Evolutionary conservation across 2,329 filamentous ascomycete genomes (phyloP), one percentile per base, ranked within the genome.

Genomic region (Fusarium fracticaudum): DNA sequence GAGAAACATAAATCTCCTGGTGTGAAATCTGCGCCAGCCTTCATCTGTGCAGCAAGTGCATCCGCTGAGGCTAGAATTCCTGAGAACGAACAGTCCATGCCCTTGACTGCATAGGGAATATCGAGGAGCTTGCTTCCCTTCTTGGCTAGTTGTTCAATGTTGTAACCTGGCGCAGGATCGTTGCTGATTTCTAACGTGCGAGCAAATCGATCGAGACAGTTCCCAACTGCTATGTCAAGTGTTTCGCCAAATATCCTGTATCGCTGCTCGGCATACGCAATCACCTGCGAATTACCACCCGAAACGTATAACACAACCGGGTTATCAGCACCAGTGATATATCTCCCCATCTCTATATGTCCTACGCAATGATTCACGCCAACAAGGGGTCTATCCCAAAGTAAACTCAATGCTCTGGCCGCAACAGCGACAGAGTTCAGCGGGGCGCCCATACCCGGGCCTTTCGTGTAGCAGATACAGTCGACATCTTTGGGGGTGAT

Each of bases 211-310:
- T 99, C 96, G 53, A 99, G 90, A 81, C 96, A 98, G 85, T 99
- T 99, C 9, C 96, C 96, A 17, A 99, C 96, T 20, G 96, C 96
- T 75, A 98, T 98, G 81, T 99, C 96, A 59, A 99, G 91, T 4
- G 96, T 95, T 85, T 99, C 96, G 71, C 96, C 96, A 82, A 99
- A 99, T 81, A 99, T 99, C 66, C 96, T 93, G 85, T 99, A 99
- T 66, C 96, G 90, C 81, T 95, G 94, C 74, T 96, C 93, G 41
- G 94, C 95, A 85, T 98, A 99, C 53, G 96, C 96, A 76, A 98
- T 98, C 33, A 98, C 96, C 85, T 99, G 96, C 20, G 96, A 98
- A 86, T 99, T 99, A 67, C 96, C 96, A 71, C 96, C 96, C 29
- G 91, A 94, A 45, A 98, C 96, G 83, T 99, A 99, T 44, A 99